Evolutionary conservation across 1,139 yeast species (phyloP).

Genomic region (Scheffersomyces parashehatae): DNA sequence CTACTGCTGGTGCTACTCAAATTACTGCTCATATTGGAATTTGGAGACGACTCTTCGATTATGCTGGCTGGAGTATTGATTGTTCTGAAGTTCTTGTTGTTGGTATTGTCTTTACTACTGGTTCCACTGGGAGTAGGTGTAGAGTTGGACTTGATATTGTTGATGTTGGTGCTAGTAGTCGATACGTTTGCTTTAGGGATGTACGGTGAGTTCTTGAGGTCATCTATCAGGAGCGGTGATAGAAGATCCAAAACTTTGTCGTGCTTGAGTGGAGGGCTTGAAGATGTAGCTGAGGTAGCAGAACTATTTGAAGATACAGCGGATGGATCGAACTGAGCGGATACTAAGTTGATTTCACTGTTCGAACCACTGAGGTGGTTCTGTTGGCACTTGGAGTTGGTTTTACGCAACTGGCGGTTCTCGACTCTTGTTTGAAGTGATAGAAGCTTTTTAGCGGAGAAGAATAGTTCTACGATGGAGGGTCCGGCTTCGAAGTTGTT

Average conservation of each 20-base stretch:
- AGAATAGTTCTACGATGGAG: conserved; percentile 43
- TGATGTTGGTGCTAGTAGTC: background rate
- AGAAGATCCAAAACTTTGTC: conserved; percentile 34
- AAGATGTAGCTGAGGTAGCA: conserved; percentile 2
- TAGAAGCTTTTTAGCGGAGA: conserved; percentile 44
- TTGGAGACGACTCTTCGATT: conserved; percentile 26
- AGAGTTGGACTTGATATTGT: background rate
- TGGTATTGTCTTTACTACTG: conserved; percentile 1
- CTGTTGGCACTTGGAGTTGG: conserved; percentile 25
- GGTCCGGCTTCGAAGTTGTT: conserved; percentile 29
- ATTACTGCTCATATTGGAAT: background rate
- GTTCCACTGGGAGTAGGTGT: background rate
- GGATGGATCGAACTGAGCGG: too few relatives aligned
- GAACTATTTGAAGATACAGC: conserved; percentile 9
- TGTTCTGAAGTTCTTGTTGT: background rate
- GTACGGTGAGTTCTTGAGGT: conserved; percentile 24
- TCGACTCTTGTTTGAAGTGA: conserved; percentile 43
- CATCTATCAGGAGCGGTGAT: conserved; percentile 44
- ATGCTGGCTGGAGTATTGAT: conserved; percentile 27
- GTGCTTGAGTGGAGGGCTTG: conserved; percentile 7
- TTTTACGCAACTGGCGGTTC: conserved; percentile 42
- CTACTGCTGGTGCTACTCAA: background rate
- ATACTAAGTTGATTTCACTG: conserved; percentile 5
- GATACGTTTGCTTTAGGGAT: background rate
- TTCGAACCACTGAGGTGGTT: conserved; percentile 1